Conservation (phyloP, 257 asterid species). For the Gentiana straminea region DNA sequence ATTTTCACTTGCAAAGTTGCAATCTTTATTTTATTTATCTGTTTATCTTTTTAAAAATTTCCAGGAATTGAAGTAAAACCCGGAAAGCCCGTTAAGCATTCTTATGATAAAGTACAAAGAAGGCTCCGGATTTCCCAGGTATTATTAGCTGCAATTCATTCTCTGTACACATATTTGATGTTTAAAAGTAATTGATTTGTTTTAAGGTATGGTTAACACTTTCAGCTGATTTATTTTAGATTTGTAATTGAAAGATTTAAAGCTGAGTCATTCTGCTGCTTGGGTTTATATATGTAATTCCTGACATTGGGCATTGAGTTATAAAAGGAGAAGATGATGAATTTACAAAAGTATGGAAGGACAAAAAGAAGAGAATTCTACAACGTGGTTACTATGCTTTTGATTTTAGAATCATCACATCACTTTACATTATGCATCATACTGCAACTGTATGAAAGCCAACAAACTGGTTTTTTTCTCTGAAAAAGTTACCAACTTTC, state of each 20-base stretch:
- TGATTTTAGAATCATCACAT: not conserved
- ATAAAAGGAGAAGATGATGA: too few species aligned
- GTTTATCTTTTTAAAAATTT: slow-evolving; percentile 1
- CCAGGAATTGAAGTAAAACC: slow-evolving; percentile 70
- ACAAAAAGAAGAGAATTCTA: not conserved
- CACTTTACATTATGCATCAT: not conserved
- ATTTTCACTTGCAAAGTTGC: not conserved
- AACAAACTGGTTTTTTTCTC: too few species aligned
- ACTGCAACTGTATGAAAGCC: too few species aligned
- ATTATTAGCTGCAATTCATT: not conserved
- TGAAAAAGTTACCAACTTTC: not conserved
- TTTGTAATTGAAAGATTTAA: not conserved
- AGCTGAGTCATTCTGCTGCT: not conserved
- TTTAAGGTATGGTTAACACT: too few species aligned
- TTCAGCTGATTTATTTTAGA: not conserved
- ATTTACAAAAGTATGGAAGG: not conserved
- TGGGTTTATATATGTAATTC: too few species aligned
- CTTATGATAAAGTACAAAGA: slow-evolving; percentile 34
- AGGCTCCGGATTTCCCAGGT: slow-evolving; percentile 89
- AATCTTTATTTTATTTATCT: not conserved
- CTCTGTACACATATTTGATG: not conserved
- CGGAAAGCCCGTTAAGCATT: slow-evolving; percentile 56
- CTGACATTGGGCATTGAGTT: too few species aligned
- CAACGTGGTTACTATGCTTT: not conserved
- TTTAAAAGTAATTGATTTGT: too few species aligned